These are phyloP conservation scores for Reutealis trisperma DNA, from an alignment of 345 rosid species.

Conservation along the genomic window DNA sequence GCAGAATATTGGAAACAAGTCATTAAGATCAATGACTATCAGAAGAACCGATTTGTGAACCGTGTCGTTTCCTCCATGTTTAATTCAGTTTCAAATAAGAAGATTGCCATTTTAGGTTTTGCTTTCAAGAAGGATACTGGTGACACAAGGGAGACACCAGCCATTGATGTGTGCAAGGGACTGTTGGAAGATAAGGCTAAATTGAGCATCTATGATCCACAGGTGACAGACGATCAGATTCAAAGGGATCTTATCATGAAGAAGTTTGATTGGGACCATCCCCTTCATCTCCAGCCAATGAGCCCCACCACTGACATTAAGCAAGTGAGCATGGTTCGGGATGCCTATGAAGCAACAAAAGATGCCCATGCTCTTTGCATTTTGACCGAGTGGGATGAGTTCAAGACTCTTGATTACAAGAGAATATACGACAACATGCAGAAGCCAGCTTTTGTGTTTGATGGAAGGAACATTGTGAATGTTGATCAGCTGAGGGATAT, in stretches of 20 bases:
- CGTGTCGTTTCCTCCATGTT: constrained; percentile 88
- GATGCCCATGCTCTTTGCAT: constrained; percentile 87
- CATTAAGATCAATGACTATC: constrained; percentile 89
- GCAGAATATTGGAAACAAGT: constrained; percentile 97
- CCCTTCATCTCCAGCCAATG: constrained; percentile 89
- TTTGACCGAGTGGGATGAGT: constrained; percentile 95
- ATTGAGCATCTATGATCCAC: constrained; percentile 87
- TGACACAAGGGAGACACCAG: constrained; percentile 90
- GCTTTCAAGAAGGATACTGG: constrained; percentile 96
- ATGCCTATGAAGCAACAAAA: constrained; percentile 80
- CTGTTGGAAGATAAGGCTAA: constrained; percentile 83
- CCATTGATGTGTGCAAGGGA: constrained; percentile 94
- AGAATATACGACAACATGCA: constrained; percentile 77
- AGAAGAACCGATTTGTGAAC: constrained; percentile 83
- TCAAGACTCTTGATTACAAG: constrained; percentile 75
- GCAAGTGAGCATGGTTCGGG: constrained; percentile 76
- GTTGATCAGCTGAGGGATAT: constrained; percentile 70
- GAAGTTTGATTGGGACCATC: constrained; percentile 95
- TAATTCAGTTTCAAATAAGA: constrained; percentile 80
- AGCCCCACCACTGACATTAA: constrained; percentile 77
- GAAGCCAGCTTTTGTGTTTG: constrained; percentile 89
- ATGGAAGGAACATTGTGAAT: constrained; percentile 74
- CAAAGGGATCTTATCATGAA: constrained; percentile 90
- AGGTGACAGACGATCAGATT: constrained; percentile 85
- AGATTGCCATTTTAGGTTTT: constrained; percentile 75